Conservation (phyloP, 192 early-diverging fungal species). For the Anaeromyces robustus region DNA sequence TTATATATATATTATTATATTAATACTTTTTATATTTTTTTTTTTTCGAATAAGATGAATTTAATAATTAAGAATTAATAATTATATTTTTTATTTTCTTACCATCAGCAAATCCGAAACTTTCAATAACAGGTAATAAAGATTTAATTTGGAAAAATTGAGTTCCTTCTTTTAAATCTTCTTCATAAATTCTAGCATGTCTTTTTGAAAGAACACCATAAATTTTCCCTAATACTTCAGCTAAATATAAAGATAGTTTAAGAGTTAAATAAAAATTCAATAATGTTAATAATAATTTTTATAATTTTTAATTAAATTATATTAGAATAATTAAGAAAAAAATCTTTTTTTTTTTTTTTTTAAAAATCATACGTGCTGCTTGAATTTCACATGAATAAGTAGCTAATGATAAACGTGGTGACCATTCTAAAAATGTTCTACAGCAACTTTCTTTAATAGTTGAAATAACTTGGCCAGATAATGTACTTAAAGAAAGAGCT, state of each 20-base stretch:
- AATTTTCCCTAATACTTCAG: constrained; percentile 87
- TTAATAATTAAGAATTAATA: too few relatives aligned
- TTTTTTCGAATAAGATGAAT: too few relatives aligned
- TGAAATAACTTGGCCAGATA: constrained; percentile 79
- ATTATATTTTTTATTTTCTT: constrained; percentile 1
- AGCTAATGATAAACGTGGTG: constrained; percentile 83
- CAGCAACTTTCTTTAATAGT: constrained; percentile 67
- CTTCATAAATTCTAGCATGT: constrained; percentile 79
- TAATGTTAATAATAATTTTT: background rate
- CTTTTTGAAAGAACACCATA: constrained; percentile 84
- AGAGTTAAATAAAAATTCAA: background rate
- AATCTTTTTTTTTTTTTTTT: background rate
- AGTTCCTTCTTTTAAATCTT: constrained; percentile 96
- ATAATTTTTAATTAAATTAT: too few relatives aligned
- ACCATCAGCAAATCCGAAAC: constrained; percentile 97
- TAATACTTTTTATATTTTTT: too few relatives aligned
- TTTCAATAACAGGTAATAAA: constrained; percentile 83
- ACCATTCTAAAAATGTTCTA: constrained; percentile 80
- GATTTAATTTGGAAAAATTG: constrained; percentile 84
- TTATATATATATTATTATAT: constrained; percentile 1
- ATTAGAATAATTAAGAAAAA: too few relatives aligned
- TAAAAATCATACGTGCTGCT: constrained; percentile 42
- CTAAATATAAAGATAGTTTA: constrained; percentile 9
- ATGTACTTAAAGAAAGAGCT: background rate
- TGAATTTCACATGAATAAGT: constrained; percentile 97